Evolutionary conservation across 2,329 filamentous ascomycete species (phyloP), one percentile per base, ranked within the genome.

Genomic region (Fusarium phyllophilum): DNA sequence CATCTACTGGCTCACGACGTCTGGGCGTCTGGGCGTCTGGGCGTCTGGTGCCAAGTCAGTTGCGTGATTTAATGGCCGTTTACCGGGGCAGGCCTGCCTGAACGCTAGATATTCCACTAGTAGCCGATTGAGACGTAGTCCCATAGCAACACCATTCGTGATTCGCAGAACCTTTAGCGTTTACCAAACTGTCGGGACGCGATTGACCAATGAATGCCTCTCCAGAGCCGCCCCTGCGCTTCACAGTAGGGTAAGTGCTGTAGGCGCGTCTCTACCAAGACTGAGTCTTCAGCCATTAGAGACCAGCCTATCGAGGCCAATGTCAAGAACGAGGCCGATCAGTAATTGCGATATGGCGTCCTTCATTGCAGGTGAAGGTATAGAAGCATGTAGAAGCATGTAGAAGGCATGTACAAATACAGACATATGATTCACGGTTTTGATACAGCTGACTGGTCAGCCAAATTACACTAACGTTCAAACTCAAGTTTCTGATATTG

Each of bases 81-180:
- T 34, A 6, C 12, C 12, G 11, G 0, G 31, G 11, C 12, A 8
- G 6, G 6, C 48, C 1, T 36, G 3, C 22, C n/a, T 14, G 13
- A 5, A 14, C 17, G 5, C 31, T 24, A 51, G 4, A 34, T 1
- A 11, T 18, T 2, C 12, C n/a, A 24, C 48, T 34, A 51, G 15
- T 24, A 4, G 20, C 31, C 0, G 0, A 34, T 13, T 5, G 8
- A 18, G 31, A 11, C 17, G 8, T 0, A 36, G 48, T 10, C n/a
- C 1, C n/a, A 34, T 20, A 4, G 3, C 8, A 24, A 24, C 0
- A 10, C 6, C 14, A 5, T 24, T 4, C 18, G 8, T 46, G 18
- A 22, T 46, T 46, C 12, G 24, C 9, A 22, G 8, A 4, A 11
- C 18, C 20, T 29, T 46, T 51, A 51, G 48, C 31, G 22, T 24